Percentiles rank a stretch among this genome's conserved stretches.
These are phyloP conservation scores for Vanrija sp. DNA, from an alignment of 1,284 basidiomycete genomes.

Conservation along the genomic window DNA sequence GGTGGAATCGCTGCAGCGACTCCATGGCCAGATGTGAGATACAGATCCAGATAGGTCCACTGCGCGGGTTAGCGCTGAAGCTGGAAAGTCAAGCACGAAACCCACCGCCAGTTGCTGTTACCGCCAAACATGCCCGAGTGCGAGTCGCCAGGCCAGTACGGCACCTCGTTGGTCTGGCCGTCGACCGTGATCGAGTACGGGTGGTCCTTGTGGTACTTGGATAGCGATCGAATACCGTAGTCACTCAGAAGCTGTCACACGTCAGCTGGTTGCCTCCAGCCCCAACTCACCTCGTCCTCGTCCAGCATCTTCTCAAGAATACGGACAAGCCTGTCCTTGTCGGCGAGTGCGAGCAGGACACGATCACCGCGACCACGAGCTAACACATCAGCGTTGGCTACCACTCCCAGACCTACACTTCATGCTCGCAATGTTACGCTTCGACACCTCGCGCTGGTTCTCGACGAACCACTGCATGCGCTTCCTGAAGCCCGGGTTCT, in stretches of 20 bases:
- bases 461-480: slow-evolving; percentile 98
- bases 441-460: slow-evolving; percentile 79
- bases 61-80: too few species aligned
- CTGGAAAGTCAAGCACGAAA: too few species aligned
- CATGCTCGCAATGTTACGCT: slow-evolving; percentile 96
- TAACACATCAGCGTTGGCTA: slow-evolving; percentile 36
- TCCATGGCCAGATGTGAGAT: too few species aligned
- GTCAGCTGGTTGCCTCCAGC: too few species aligned
- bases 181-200: slow-evolving; percentile 95
- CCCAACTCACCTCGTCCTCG: slow-evolving; percentile 63
- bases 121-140: slow-evolving; percentile 91
- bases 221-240: slow-evolving; percentile 91
- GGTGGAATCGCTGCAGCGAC: slow-evolving; percentile 86
- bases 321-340: slow-evolving; percentile 79
- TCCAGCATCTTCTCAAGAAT: slow-evolving; percentile 96
- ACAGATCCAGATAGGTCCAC: slow-evolving; percentile 66
- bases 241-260: slow-evolving; percentile 69
- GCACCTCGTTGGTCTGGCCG: slow-evolving; percentile 84
- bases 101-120: slow-evolving; percentile 81
- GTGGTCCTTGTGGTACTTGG: slow-evolving; percentile 81
- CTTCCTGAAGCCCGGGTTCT: slow-evolving; percentile 96
- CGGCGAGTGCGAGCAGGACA: slow-evolving; percentile 80
- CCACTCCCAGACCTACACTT: slow-evolving; percentile 49
- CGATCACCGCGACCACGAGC: slow-evolving; percentile 75
- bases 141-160: slow-evolving; percentile 97